phyloP scores from a whole-genome alignment of 1,284 basidiomycete species.

The Moniliophthora roreri region DNA sequence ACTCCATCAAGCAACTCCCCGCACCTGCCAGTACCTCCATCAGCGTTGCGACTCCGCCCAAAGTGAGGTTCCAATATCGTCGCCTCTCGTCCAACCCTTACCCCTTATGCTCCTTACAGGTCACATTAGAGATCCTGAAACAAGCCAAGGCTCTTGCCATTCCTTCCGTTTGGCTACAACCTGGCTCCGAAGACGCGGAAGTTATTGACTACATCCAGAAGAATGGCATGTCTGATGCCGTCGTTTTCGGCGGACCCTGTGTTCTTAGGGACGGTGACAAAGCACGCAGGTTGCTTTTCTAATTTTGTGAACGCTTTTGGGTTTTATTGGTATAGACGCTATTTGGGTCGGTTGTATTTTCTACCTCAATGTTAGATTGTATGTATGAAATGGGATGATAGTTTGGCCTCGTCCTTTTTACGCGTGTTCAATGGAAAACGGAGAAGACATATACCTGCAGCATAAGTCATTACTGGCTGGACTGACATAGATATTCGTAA shows the following conservation, averaged over 20 bases:
- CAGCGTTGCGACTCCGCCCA: slow-evolving; percentile 76
- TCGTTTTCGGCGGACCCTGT: background rate
- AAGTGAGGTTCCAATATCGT: slow-evolving; percentile 46
- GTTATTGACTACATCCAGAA: slow-evolving; percentile 42
- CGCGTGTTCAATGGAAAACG: too few relatives aligned
- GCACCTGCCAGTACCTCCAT: slow-evolving; percentile 69
- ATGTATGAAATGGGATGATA: too few relatives aligned
- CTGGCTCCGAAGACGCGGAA: slow-evolving; percentile 69
- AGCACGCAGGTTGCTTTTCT: too few relatives aligned
- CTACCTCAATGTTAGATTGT: too few relatives aligned
- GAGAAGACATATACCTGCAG: too few relatives aligned
- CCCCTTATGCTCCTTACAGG: slow-evolving; percentile 34
- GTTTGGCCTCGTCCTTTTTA: too few relatives aligned
- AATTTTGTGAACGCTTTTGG: too few relatives aligned
- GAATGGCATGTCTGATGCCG: slow-evolving; percentile 47
- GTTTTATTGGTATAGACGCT: too few relatives aligned
- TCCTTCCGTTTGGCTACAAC: slow-evolving; percentile 81
- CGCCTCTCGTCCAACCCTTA: background rate
- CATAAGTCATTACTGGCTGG: too few relatives aligned
- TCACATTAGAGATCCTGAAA: slow-evolving; percentile 65
- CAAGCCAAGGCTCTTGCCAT: slow-evolving; percentile 62
- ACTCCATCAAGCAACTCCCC: slow-evolving; percentile 54
- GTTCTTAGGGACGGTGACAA: background rate
- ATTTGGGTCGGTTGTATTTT: too few relatives aligned
- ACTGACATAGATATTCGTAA: too few relatives aligned